Evolutionary conservation across 768 basidiomycete genomes (phyloP).

Genomic region (Kwoniella shandongensis): DNA sequence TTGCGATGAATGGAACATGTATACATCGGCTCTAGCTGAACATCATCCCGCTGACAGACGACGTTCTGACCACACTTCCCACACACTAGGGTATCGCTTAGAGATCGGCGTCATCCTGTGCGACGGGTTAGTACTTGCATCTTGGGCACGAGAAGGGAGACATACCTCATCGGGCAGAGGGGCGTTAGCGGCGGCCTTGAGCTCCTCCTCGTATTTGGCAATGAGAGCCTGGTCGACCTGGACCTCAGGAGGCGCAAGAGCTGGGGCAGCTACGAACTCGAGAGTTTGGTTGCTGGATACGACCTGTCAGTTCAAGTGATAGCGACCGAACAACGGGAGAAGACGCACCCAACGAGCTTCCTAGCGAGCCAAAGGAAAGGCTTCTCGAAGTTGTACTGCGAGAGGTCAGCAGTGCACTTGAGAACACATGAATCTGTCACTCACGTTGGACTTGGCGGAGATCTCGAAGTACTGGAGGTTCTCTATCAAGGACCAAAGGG

Average conservation of each 20-base stretch:
- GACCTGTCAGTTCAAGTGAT: background rate
- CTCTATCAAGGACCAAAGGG: too few species aligned
- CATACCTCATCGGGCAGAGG: constrained; percentile 92
- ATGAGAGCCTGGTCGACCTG: constrained; percentile 75
- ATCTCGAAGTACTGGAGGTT: constrained; percentile 99
- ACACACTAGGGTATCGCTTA: constrained; percentile 14
- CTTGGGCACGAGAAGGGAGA: background rate
- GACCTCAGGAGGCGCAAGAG: constrained; percentile 91
- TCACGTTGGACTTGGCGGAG: constrained; percentile 90
- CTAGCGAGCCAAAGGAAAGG: constrained; percentile 99
- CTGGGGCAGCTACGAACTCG: constrained; percentile 95
- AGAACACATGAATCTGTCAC: too few species aligned
- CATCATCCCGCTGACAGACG: background rate
- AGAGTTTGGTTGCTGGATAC: constrained; percentile 70
- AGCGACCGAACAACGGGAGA: background rate
- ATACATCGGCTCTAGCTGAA: too few species aligned
- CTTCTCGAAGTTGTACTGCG: constrained; percentile 93
- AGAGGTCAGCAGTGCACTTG: background rate
- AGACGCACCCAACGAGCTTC: constrained; percentile 88
- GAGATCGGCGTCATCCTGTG: constrained; percentile 52
- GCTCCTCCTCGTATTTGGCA: constrained; percentile 73
- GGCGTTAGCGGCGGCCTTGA: constrained; percentile 80
- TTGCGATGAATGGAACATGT: too few species aligned
- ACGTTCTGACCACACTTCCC: background rate
- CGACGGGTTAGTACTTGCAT: background rate